Base-by-base conservation (phyloP, 257 asterid genomes). In the Lavandula angustifolia region DNA sequence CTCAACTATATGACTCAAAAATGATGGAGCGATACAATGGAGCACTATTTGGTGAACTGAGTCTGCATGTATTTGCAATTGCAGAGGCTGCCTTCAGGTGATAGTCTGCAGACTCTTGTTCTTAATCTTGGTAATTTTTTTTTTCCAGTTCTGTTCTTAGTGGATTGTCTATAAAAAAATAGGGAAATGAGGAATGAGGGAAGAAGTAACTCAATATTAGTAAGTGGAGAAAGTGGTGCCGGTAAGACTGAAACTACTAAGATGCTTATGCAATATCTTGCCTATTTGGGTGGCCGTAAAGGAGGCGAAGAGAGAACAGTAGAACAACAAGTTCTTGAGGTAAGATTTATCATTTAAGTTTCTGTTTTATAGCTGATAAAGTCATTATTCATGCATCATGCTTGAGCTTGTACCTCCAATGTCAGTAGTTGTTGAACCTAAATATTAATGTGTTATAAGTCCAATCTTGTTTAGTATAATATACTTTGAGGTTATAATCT, bases 151-250 rank as follows among this genome's bases (percentile, higher is more conserved):
- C n/a, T n/a, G n/a, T n/a, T n/a, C n/a, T n/a, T n/a, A n/a, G n/a
- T n/a, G n/a, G n/a, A n/a, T n/a, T n/a, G n/a, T 60, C 50, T 73
- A 50, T 72, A 58, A 54, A 79, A 57, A 75, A 75, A 62, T 66
- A 91, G 96, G 92, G 97, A 86, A 57, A 91, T 91, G 96, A 77
- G 66, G 58, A 84, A 79, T 54, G 96, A 91, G 81, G 95, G 89
- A 9, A 82, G 74, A 79, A 87, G 91, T 74, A 87, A 91, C 77
- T 87, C 97, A 35, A 90, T 87, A 69, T 70, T 90, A 73, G 97
- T 90, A 44, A 90, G 95, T 35, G 97, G 97, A 73, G 97, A 90
- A 85, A 90, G 97, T 78, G 97, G 95, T 49, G 94, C 97, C 14
- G 95, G 97, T 67, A 90, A 90, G 83, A 90, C 97, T 47, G 95